A percentile compares a stretch with the other conserved stretches of the same genome.
Conservation (phyloP, 805 yeast species). For the Lipomyces anomalus region DNA sequence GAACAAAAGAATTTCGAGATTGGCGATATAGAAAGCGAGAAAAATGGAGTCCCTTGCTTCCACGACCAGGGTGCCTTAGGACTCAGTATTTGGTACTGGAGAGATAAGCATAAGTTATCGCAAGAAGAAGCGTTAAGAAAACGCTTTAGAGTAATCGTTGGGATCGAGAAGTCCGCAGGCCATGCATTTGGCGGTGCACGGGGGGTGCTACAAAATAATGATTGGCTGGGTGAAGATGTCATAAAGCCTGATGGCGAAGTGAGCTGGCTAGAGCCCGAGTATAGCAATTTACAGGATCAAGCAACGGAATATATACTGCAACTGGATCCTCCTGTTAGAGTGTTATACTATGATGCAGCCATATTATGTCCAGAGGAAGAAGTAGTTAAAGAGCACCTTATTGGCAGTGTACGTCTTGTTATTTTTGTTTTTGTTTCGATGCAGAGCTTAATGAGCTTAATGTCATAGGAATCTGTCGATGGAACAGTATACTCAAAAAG, state of each 20-base stretch:
- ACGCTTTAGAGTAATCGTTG: constrained; percentile 11
- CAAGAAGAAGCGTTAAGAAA: background rate
- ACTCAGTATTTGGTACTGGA: constrained; percentile 33
- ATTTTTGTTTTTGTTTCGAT: background rate
- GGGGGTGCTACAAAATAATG: constrained; percentile 21
- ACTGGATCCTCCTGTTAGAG: constrained; percentile 34
- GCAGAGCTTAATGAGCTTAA: too few relatives aligned
- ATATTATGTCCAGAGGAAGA: constrained; percentile 17
- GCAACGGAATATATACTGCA: constrained; percentile 31
- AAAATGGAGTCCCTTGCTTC: constrained; percentile 31
- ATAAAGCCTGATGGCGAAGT: constrained; percentile 1
- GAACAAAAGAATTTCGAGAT: constrained; percentile 3
- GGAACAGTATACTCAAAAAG: constrained; percentile 3
- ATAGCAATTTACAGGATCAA: constrained; percentile 26
- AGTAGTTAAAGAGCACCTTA: constrained; percentile 2
- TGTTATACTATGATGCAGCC: constrained; percentile 19
- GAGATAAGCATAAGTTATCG: constrained; percentile 7
- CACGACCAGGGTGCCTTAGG: constrained; percentile 33
- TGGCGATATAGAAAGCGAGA: constrained; percentile 9
- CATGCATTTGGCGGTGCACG: constrained; percentile 8
- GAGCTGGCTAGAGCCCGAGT: constrained; percentile 18
- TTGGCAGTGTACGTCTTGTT: constrained; percentile 1
- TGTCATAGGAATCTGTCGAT: background rate
- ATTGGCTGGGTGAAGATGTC: constrained; percentile 6
- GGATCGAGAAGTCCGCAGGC: constrained; percentile 5